Evolutionary conservation across 2,329 filamentous ascomycete species (phyloP).

Genomic region (Elsinoe batatas): DNA sequence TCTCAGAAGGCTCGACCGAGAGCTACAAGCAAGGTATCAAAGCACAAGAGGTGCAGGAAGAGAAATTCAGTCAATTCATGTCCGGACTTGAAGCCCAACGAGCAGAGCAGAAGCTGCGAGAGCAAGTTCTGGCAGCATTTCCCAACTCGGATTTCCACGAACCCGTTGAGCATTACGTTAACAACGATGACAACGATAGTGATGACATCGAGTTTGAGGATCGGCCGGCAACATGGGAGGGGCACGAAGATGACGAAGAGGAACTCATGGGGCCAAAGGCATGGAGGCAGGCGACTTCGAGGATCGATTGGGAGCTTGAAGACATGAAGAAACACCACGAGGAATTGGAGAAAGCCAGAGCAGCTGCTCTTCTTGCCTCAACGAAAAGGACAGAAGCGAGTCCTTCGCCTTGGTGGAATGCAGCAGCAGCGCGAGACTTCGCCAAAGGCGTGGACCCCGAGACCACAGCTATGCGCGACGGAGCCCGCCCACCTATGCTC

Average conservation of each 20-base stretch:
- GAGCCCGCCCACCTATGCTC: conserved; percentile 72
- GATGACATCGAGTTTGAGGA: conserved; percentile 29
- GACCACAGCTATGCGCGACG: conserved; percentile 47
- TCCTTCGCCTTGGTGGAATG: conserved; percentile 32
- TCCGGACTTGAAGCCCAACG: conserved; percentile 70
- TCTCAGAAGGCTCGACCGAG: conserved; percentile 34
- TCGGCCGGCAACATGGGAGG: conserved; percentile 30
- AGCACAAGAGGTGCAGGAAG: conserved; percentile 58
- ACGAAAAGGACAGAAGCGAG: conserved; percentile 18
- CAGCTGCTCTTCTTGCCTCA: conserved; percentile 31
- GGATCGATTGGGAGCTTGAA: conserved; percentile 63
- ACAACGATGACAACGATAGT: conserved; percentile 53
- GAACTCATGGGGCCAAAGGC: conserved; percentile 19
- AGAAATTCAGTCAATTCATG: conserved; percentile 64
- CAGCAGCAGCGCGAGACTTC: conserved; percentile 21
- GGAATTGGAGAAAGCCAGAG: conserved; percentile 45
- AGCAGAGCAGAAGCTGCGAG: conserved; percentile 68
- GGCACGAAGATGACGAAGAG: conserved; percentile 27
- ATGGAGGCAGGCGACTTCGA: conserved; percentile 52
- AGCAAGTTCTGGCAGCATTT: conserved; percentile 66
- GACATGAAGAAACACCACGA: conserved; percentile 73
- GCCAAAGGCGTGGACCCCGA: conserved; percentile 27
- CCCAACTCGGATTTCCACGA: conserved; percentile 61
- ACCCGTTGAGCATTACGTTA: conserved; percentile 61
- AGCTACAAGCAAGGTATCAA: conserved; percentile 46